phyloP scores from a whole-genome alignment of 108 stramenopile species.

The Heterococcus sp. region DNA sequence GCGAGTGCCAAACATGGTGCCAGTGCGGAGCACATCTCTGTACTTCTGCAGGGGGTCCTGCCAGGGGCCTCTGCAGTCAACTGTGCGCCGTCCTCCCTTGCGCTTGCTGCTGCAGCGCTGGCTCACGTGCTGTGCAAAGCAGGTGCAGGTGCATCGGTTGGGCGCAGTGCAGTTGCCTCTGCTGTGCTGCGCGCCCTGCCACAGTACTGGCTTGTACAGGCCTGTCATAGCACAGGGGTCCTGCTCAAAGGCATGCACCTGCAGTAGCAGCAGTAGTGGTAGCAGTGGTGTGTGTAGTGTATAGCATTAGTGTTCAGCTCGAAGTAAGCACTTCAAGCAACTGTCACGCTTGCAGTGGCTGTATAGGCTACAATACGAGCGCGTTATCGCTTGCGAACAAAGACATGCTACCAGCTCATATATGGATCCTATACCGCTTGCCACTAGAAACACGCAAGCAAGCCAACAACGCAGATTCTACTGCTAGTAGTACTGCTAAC shows the following conservation, averaged over 20 bases:
- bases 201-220: not conserved
- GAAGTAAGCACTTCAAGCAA: too few relatives aligned
- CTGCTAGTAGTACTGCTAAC: too few relatives aligned
- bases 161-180: constrained; percentile 76
- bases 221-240: constrained; percentile 71
- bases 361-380: not conserved
- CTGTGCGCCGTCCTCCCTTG: not conserved
- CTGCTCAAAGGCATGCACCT: constrained; percentile 64
- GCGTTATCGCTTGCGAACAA: not conserved
- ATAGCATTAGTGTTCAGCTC: too few relatives aligned
- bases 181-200: constrained; percentile 17
- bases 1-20: constrained; percentile 69
- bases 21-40: constrained; percentile 60
- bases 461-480: too few relatives aligned
- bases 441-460: too few relatives aligned
- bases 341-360: too few relatives aligned
- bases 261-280: not conserved
- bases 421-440: too few relatives aligned
- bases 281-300: too few relatives aligned
- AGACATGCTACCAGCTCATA: too few relatives aligned
- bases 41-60: constrained; percentile 62
- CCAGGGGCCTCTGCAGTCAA: constrained; percentile 39
- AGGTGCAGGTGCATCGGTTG: constrained; percentile 57
- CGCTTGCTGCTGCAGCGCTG: not conserved
- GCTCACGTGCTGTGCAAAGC: not conserved